A percentile compares a stretch with the other conserved stretches of the same genome.
Conservation (phyloP, 2,329 filamentous ascomycete species). For the Tolypocladium tundrense region DNA sequence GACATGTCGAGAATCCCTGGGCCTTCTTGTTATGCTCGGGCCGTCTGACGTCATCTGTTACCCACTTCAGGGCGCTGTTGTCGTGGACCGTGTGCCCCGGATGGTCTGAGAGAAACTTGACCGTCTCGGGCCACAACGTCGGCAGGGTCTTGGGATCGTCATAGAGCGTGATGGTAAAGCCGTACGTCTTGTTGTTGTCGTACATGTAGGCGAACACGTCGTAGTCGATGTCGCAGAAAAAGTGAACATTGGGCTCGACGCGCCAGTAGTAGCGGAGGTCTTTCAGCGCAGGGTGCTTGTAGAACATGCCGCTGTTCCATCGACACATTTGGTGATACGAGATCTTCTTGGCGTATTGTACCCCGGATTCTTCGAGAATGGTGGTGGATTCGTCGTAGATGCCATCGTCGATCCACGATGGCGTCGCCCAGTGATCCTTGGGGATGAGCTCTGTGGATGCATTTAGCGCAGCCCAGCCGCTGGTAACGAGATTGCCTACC, state of each 20-base stretch:
- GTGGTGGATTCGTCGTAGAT: conserved; percentile 77
- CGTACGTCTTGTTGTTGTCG: conserved; percentile 97
- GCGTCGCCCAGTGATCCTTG: conserved; percentile 88
- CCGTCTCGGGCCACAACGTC: conserved; percentile 88
- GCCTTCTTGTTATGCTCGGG: conserved; percentile 73
- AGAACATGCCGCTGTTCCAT: conserved; percentile 98
- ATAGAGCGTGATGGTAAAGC: conserved; percentile 96
- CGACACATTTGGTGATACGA: conserved; percentile 99
- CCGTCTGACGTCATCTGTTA: conserved; percentile 66
- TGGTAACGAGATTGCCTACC: conserved; percentile 39
- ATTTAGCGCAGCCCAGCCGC: not conserved
- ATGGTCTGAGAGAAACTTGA: conserved; percentile 79
- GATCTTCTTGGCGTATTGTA: conserved; percentile 81
- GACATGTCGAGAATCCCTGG: conserved; percentile 92
- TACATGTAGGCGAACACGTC: conserved; percentile 98
- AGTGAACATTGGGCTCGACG: conserved; percentile 96
- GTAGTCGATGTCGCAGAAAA: conserved; percentile 98
- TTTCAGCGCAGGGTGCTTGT: conserved; percentile 82
- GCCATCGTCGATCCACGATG: conserved; percentile 84
- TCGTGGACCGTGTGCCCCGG: conserved; percentile 63
- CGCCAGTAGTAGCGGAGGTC: conserved; percentile 93
- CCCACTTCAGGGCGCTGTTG: conserved; percentile 81
- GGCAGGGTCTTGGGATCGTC: conserved; percentile 81
- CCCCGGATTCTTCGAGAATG: conserved; percentile 70
- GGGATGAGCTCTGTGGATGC: conserved; percentile 63